phyloP scores from a whole-genome alignment of 2,329 filamentous ascomycete genomes.

The Septoria petroselini region DNA sequence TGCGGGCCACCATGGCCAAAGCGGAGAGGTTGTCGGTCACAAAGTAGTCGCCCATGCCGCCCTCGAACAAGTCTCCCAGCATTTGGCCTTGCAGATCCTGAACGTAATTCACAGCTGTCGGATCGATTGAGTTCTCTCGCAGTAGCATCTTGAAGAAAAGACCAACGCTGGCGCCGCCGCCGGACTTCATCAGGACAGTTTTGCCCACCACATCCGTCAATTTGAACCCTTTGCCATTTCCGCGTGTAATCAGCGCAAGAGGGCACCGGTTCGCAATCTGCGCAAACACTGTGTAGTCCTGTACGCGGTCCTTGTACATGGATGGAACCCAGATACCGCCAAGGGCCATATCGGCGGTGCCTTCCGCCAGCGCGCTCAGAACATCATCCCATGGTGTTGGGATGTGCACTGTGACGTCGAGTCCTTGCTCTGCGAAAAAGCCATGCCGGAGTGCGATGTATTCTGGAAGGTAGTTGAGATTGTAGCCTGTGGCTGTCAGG shows the following conservation, averaged over 20 bases:
- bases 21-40: constrained; percentile 27
- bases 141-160: constrained; percentile 31
- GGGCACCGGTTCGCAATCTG: constrained; percentile 27
- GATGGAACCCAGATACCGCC: constrained; percentile 29
- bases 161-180: constrained; percentile 26
- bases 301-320: constrained; percentile 23
- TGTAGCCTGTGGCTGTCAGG: constrained; percentile 33
- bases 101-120: constrained; percentile 21
- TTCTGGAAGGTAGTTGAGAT: constrained; percentile 36
- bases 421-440: constrained; percentile 35
- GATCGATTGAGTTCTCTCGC: constrained; percentile 25
- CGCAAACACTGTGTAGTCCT: constrained; percentile 25
- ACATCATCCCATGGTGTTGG: constrained; percentile 33
- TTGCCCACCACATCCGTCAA: constrained; percentile 17
- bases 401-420: constrained; percentile 34
- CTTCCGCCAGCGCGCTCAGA: constrained; percentile 27
- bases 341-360: constrained; percentile 26
- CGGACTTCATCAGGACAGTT: constrained; percentile 28
- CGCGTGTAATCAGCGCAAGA: constrained; percentile 24
- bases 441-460: constrained; percentile 36
- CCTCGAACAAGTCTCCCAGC: constrained; percentile 26
- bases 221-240: constrained; percentile 14
- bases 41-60: constrained; percentile 29
- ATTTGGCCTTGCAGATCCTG: constrained; percentile 28
- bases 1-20: constrained; percentile 17